Percentiles rank a stretch among this genome's conserved stretches.
Evolutionary conservation across 352 stramenopile genomes (phyloP).

Genomic region (Phytophthora citricola): DNA sequence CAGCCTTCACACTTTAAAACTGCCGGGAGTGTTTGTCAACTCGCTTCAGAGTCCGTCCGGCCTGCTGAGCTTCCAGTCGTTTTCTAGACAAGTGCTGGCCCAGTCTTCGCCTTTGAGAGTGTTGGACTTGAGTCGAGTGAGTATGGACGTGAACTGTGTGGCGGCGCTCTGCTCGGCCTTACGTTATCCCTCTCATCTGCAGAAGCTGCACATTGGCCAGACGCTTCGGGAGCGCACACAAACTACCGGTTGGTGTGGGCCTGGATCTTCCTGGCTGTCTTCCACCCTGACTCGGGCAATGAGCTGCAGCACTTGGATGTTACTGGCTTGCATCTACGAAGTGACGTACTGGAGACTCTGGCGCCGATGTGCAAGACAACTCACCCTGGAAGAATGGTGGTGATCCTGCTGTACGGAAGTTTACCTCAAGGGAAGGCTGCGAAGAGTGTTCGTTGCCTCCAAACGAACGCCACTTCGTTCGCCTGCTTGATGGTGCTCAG

Average conservation of each 20-base stretch:
- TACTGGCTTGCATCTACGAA: slow-evolving; percentile 33
- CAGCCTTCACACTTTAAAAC: slow-evolving; percentile 23
- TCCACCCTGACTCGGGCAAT: slow-evolving; percentile 45
- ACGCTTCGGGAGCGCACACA: slow-evolving; percentile 29
- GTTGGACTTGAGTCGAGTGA: slow-evolving; percentile 32
- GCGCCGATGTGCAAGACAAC: slow-evolving; percentile 21
- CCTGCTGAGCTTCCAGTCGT: slow-evolving; percentile 22
- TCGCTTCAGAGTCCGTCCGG: slow-evolving; percentile 20
- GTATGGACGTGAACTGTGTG: slow-evolving; percentile 24
- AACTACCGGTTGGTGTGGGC: slow-evolving; percentile 35
- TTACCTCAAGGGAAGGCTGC: slow-evolving; percentile 31
- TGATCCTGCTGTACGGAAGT: slow-evolving; percentile 25
- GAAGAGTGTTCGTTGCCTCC: slow-evolving; percentile 30
- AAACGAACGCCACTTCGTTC: slow-evolving; percentile 30
- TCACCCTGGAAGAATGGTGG: slow-evolving; percentile 27
- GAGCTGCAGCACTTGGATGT: slow-evolving; percentile 37
- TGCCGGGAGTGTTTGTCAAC: slow-evolving; percentile 28
- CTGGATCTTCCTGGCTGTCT: slow-evolving; percentile 53
- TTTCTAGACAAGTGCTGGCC: slow-evolving; percentile 16
- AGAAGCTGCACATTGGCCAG: slow-evolving; percentile 32
- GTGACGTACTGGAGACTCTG: slow-evolving; percentile 5
- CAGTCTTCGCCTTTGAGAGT: slow-evolving; percentile 31
- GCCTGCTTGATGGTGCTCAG: slow-evolving; percentile 28
- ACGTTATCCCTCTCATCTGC: slow-evolving; percentile 27
- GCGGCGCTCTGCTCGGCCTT: slow-evolving; percentile 38